Evolutionary conservation across 345 rosid species (phyloP).

Genomic region (Carallia pectinifolia): DNA sequence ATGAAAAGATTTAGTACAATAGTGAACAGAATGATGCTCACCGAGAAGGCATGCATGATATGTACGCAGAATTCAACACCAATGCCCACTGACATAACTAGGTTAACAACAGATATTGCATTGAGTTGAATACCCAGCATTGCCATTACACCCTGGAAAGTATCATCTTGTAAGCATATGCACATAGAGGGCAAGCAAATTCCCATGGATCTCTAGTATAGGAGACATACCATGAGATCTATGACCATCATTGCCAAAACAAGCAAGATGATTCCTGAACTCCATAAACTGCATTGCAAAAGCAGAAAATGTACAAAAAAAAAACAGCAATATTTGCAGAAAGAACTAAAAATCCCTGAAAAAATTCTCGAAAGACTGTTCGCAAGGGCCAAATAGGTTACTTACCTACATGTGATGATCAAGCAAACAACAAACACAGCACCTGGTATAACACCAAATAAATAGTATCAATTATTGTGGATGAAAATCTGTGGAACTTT

Average conservation of each 20-base stretch:
- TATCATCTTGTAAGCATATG: slow-evolving; percentile 25
- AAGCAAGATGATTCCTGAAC: slow-evolving; percentile 83
- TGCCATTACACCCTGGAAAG: slow-evolving; percentile 93
- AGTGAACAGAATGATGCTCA: slow-evolving; percentile 32
- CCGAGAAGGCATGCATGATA: slow-evolving; percentile 85
- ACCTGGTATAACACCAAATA: slow-evolving; percentile 44
- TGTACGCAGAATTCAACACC: slow-evolving; percentile 98
- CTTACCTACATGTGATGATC: slow-evolving; percentile 87
- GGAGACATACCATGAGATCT: slow-evolving; percentile 72
- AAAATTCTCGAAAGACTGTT: not conserved
- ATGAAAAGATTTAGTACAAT: not conserved
- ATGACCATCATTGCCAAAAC: slow-evolving; percentile 82
- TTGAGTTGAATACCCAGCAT: slow-evolving; percentile 83
- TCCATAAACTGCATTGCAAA: slow-evolving; percentile 67
- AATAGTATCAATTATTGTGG: slow-evolving; percentile 8
- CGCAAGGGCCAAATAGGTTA: slow-evolving; percentile 15
- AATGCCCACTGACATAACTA: slow-evolving; percentile 92
- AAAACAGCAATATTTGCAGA: not conserved
- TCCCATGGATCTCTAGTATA: not conserved
- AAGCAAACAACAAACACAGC: slow-evolving; percentile 91
- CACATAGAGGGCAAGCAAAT: slow-evolving; percentile 4
- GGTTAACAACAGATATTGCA: slow-evolving; percentile 93
- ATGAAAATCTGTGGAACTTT: slow-evolving; percentile 6
- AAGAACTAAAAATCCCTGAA: not conserved
- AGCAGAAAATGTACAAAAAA: slow-evolving; percentile 15